Evolutionary conservation across 352 stramenopile species (phyloP), one percentile per base, ranked within the genome.

Genomic region (Aphanomyces astaci): DNA sequence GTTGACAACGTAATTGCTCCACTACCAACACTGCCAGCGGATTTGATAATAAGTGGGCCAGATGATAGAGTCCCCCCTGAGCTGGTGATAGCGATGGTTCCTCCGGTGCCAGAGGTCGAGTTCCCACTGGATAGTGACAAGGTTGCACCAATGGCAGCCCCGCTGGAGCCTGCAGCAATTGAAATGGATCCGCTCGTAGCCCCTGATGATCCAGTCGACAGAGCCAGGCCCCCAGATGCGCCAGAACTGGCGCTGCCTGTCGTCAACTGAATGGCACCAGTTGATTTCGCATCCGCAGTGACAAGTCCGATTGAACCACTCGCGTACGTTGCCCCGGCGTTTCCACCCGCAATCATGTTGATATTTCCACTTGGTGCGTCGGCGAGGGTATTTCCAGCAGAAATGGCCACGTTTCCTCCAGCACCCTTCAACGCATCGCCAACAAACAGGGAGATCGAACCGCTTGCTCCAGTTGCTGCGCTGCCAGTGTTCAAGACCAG

Each of bases 321-420:
- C 30, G 51, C 19, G 27, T 39, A 22, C 13, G 51, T 40, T 32
- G 51, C 7, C 22, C 51, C 51, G 1, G 51, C 51, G 51, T 59
- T 59, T 33, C 51, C 51, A 22, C 51, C 51, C 1, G 51, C 22
- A 17, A 39, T 19, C 22, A 59, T 59, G 13, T 59, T 59, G 30
- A 59, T 28, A 59, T 22, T 22, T 1, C 51, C 51, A 36, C 51
- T 59, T 22, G 15, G 51, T 7, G 25, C 30, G 25, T 59, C 51
- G 25, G 51, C 7, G 4, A 59, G 33, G 7, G 30, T n/a, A 22
- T 32, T 59, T 40, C 51, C 51, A 59, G 51, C 51, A 24, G 51
- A 30, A 48, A 79, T 52, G 7, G 45, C 70, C 9, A 76, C 31
- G 49, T 55, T 62, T 27, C 74, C 74, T 63, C 74, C 74, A 54